Conservation (phyloP, 345 rosid species). For the Leavenworthia alabamica region DNA sequence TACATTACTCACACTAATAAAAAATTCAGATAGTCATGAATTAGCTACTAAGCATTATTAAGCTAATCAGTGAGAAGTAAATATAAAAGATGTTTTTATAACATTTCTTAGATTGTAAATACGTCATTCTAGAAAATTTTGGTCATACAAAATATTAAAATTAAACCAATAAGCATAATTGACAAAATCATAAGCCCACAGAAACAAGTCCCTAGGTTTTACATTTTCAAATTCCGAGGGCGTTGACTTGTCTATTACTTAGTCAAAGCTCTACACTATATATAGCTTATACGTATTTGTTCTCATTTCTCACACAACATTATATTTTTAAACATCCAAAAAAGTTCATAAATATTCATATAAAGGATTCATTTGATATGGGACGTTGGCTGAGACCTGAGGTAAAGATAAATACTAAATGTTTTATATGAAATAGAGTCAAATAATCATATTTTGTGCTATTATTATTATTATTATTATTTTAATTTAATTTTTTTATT, state of each 20-base stretch:
- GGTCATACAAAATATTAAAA: not conserved
- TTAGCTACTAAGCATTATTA: too few relatives aligned
- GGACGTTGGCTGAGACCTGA: slow-evolving; percentile 77
- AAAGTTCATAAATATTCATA: not conserved
- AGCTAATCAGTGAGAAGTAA: too few relatives aligned
- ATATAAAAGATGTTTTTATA: not conserved
- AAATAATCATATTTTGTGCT: not conserved
- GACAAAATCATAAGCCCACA: slow-evolving; percentile 14
- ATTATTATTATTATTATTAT: too few relatives aligned
- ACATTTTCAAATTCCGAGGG: slow-evolving; percentile 2
- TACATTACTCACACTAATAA: too few relatives aligned
- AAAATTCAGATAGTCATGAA: too few relatives aligned
- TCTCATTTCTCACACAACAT: not conserved
- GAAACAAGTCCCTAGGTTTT: slow-evolving; percentile 10
- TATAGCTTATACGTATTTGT: slow-evolving; percentile 1
- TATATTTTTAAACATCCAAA: not conserved
- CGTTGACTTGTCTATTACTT: not conserved
- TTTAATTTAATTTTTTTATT: too few relatives aligned
- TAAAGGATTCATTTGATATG: slow-evolving; percentile 22
- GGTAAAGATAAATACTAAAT: slow-evolving; percentile 36
- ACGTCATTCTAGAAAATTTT: too few relatives aligned
- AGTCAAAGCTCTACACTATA: slow-evolving; percentile 6
- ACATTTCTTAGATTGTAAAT: too few relatives aligned
- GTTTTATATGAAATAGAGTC: not conserved
- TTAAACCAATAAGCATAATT: not conserved